Evolutionary conservation across 2,329 filamentous ascomycete genomes (phyloP).

Genomic region (Elsinoe fawcettii): DNA sequence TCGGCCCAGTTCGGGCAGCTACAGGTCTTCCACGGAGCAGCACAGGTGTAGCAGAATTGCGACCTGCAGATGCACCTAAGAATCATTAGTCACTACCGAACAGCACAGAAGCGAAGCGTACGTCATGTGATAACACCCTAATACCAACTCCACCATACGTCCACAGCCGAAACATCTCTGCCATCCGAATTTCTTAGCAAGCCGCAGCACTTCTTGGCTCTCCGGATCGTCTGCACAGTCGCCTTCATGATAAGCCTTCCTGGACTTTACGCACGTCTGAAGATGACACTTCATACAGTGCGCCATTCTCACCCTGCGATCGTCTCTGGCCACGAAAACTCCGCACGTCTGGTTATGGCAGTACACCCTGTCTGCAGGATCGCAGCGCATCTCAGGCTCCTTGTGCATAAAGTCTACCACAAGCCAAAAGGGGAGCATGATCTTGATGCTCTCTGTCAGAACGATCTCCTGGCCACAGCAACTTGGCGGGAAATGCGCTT

Average conservation of each 20-base stretch:
- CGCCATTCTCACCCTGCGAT: neutral
- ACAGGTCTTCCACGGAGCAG: constrained; percentile 24
- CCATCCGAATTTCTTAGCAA: constrained; percentile 43
- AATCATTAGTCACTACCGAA: neutral
- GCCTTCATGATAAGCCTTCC: constrained; percentile 36
- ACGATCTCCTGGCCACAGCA: constrained; percentile 37
- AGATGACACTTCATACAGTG: neutral
- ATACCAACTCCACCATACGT: constrained; percentile 42
- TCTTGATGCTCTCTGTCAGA: neutral
- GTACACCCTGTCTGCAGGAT: constrained; percentile 44
- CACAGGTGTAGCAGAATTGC: neutral
- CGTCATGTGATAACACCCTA: constrained; percentile 52
- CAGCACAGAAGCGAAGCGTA: constrained; percentile 30
- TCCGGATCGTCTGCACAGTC: constrained; percentile 43
- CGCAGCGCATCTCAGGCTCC: constrained; percentile 37
- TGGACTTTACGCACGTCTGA: constrained; percentile 47
- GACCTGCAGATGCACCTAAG: neutral
- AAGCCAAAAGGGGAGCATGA: neutral
- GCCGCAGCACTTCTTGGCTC: constrained; percentile 34
- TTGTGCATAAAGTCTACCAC: constrained; percentile 28
- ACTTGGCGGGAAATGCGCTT: constrained; percentile 46
- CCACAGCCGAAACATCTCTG: constrained; percentile 43
- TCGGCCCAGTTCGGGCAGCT: constrained; percentile 22
- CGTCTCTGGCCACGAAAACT: neutral
- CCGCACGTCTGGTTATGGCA: constrained; percentile 33